Evolutionary conservation across 768 basidiomycete genomes (phyloP), one percentile per base, ranked within the genome.

Genomic region (Leccinum subgranulosum): DNA sequence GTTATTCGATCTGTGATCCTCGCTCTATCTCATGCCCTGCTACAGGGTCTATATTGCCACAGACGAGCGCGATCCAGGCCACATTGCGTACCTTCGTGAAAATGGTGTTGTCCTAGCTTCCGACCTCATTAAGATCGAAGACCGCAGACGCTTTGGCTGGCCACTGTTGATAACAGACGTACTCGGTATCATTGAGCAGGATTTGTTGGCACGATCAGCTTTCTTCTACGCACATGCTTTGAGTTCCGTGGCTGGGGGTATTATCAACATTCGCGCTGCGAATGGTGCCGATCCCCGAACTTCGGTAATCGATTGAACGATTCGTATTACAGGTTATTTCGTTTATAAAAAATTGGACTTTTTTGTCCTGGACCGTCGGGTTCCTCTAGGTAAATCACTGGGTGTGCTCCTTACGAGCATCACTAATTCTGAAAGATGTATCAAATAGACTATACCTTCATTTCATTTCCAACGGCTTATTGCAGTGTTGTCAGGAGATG

Each of bases 161-260:
- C 69, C 73, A 9, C 45, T 79, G 49, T 56, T 80, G 55, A 48
- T 79, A 57, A 76, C 76, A 55, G 79, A 79, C 54, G 71, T 80
- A 10, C 68, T 75, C 15, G 76, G 73, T 8, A 59, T 80, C 19
- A 71, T 79, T 33, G 78, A 79, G 60, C 79, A 80, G 65, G 72
- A 72, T 19, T 60, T 80, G 53, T 62, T 79, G n/a, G 65, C 69
- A 7, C 70, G 70, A 23, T 61, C 65, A 5, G 64, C 65, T 9
- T 79, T 69, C 64, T 80, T 79, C 58, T 79, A 79, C 12, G 79
- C 73, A 15, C 76, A 78, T 58, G 75, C 69, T 0, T 65, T 77
- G 60, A 76, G 75, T 53, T 77, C 76, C 6, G 70, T 78, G 21
- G 77, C 68, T 2, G 77, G 77, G 5, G 77, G 77, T 23, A 72